Evolutionary conservation across 345 rosid species (phyloP).

Genomic region (Clarkia xantiana): DNA sequence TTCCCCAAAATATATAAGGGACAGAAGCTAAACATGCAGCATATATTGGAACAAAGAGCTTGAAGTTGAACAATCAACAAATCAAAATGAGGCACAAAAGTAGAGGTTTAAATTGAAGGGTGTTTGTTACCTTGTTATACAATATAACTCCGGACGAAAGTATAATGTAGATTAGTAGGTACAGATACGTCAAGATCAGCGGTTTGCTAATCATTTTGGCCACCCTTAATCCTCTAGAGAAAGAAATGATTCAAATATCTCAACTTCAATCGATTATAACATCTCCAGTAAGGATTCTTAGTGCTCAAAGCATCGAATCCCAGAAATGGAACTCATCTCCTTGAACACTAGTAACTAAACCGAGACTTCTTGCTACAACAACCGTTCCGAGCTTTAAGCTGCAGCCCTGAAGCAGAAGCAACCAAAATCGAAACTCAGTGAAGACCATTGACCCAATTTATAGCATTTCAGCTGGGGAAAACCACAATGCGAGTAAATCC

Average conservation of each 20-base stretch:
- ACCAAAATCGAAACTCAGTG: not conserved
- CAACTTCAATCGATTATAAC: not conserved
- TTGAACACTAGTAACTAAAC: not conserved
- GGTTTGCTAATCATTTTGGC: slow-evolving; percentile 56
- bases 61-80: too few species aligned
- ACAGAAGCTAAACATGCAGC: too few species aligned
- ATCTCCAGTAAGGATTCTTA: slow-evolving; percentile 1
- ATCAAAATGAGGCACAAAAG: too few species aligned
- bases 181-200: slow-evolving; percentile 70
- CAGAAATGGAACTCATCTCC: not conserved
- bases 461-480: not conserved
- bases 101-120: too few species aligned
- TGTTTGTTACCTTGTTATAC: slow-evolving; percentile 81
- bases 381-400: not conserved
- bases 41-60: too few species aligned
- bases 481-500: not conserved
- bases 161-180: slow-evolving; percentile 64
- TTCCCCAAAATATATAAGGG: too few species aligned
- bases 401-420: not conserved
- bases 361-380: not conserved
- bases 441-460: not conserved
- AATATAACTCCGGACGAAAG: slow-evolving; percentile 90
- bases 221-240: not conserved
- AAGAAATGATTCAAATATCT: not conserved
- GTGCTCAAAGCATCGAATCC: slow-evolving; percentile 1